These are phyloP conservation scores for Trametes elegans DNA, from an alignment of 768 basidiomycete species.

Conservation along the genomic window DNA sequence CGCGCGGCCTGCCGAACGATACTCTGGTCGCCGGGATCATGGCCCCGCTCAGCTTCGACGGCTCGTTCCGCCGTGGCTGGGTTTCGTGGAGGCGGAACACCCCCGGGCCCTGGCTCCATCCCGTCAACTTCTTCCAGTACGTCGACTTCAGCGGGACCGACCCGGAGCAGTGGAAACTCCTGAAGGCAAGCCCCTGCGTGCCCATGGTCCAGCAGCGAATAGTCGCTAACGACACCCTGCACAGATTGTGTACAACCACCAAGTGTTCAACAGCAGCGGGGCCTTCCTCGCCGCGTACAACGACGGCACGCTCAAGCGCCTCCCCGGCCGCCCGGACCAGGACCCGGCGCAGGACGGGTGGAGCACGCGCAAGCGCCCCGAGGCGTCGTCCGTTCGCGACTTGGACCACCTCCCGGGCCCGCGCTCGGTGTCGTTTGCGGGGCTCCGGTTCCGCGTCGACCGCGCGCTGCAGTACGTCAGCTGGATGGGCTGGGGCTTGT, in stretches of 20 bases:
- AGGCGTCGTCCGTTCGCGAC: constrained; percentile 39
- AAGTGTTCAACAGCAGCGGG: constrained; percentile 47
- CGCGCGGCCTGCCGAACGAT: constrained; percentile 43
- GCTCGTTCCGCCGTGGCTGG: constrained; percentile 56
- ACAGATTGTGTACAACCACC: constrained; percentile 58
- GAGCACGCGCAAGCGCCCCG: constrained; percentile 43
- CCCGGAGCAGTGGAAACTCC: constrained; percentile 45
- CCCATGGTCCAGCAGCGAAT: neutral
- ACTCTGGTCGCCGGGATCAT: constrained; percentile 45
- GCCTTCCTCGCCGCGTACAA: constrained; percentile 53
- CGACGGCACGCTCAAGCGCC: constrained; percentile 50
- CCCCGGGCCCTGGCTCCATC: constrained; percentile 52
- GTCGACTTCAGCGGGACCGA: constrained; percentile 57
- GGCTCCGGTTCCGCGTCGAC: constrained; percentile 57
- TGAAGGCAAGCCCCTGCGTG: constrained; percentile 51
- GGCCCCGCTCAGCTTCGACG: constrained; percentile 60
- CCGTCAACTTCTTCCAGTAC: constrained; percentile 56
- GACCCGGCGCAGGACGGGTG: constrained; percentile 34
- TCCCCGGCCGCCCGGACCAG: constrained; percentile 32
- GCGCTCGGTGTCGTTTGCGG: constrained; percentile 58
- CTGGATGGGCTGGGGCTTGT: constrained; percentile 69
- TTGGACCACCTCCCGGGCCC: constrained; percentile 67
- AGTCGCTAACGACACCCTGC: neutral
- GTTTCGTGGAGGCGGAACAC: constrained; percentile 47
- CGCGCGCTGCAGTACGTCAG: constrained; percentile 49